Evolutionary conservation across 1,284 basidiomycete species (phyloP), one percentile per base, ranked within the genome.

Genomic region (Ceratobasidium sp.): DNA sequence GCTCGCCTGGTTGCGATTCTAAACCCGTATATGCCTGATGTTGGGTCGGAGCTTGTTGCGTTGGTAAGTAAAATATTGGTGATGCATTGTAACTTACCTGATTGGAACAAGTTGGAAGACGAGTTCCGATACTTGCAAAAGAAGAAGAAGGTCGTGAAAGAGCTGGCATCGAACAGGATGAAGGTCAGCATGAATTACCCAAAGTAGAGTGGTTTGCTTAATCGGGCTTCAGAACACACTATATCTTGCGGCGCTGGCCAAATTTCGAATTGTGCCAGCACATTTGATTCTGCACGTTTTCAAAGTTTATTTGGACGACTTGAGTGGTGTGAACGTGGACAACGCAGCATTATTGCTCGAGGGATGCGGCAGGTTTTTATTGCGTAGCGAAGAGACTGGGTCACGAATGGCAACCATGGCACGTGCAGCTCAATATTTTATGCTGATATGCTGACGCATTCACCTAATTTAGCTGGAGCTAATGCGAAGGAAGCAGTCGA

Each of bases 241-340:
- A 17, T 99, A 94, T 86, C 84, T 97, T 74, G 94, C 94, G 2
- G 98, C 95, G 83, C 86, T 99, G 81, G 97, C 96, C 39, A 99
- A 99, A 85, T 99, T 99, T 85, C 88, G 90, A 58, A 91, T 99
- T n/a, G 94, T 98, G 8, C 96, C 96, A 10, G 87, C 92, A 0
- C 96, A 99, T 83, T 87, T 97, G 76, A 96, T 99, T 81, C 86
- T 99, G 66, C 97, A 99, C 83, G 94, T 95, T 79, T 93, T 98
- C 86, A 99, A 99, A 89, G 94, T 97, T 61, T 98, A 95, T 83
- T 85, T 99, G 80, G 97, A 99, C 82, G 96, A 99, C 83, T 96
- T 99, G 82, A 92, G 92, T 4, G 93, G 93, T 0, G 91, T 91
- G 39, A 99, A 98, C 82, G 90, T 99, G 54, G 98, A 99, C 81